Conservation (phyloP, 148 eudicot species). For the Spergularia bocconei region DNA sequence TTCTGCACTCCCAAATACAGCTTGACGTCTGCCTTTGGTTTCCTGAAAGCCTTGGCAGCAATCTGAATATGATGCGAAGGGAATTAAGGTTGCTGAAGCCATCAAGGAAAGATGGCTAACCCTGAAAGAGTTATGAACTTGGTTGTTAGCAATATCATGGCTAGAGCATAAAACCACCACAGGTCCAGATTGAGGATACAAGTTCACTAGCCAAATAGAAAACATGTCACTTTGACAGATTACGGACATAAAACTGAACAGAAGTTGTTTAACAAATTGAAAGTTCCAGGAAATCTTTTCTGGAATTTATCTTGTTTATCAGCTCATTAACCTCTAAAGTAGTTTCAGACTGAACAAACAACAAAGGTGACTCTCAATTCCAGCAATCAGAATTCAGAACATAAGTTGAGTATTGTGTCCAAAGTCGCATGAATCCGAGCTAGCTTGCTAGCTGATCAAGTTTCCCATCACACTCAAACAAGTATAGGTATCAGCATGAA, state of each 20-base stretch:
- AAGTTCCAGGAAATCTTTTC: no score
- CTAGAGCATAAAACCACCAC: background rate
- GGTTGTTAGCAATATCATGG: background rate
- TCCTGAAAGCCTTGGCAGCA: slow-evolving; percentile 12
- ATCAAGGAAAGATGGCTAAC: slow-evolving; percentile 12
- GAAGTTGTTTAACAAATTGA: background rate
- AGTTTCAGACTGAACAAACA: background rate
- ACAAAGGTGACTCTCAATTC: background rate
- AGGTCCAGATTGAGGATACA: background rate
- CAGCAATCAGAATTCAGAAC: background rate
- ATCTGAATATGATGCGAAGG: slow-evolving; percentile 18
- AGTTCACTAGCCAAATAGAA: background rate
- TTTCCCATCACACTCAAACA: background rate
- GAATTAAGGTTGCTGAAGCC: slow-evolving; percentile 26
- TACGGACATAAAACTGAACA: background rate
- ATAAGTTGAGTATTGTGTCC: background rate
- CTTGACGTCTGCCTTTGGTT: slow-evolving; percentile 6
- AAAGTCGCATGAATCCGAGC: background rate
- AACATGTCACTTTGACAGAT: background rate
- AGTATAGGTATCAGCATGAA: background rate
- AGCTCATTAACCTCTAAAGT: background rate
- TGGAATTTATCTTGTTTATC: background rate
- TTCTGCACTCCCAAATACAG: slow-evolving; percentile 5
- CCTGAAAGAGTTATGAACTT: slow-evolving; percentile 17
- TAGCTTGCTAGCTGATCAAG: background rate